A percentile compares a stretch with the other conserved stretches of the same genome.
Evolutionary conservation across 768 basidiomycete species (phyloP).

Genomic region (Russula vinacea): DNA sequence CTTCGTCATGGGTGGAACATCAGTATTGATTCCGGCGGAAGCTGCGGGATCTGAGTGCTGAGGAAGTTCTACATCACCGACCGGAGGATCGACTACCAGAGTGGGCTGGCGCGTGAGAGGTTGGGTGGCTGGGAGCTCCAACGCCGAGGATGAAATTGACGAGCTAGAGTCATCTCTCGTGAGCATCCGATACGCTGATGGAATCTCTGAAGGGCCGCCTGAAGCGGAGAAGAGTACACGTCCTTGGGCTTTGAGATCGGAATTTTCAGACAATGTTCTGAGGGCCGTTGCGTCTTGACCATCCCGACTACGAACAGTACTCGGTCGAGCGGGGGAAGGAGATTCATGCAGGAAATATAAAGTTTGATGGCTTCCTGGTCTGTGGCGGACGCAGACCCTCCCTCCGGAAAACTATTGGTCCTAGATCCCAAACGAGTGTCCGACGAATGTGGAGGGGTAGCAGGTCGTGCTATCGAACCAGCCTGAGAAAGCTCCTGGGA

Average conservation of each 20-base stretch:
- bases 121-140: slow-evolving; percentile 13
- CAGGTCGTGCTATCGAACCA: slow-evolving; percentile 34
- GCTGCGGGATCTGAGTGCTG: slow-evolving; percentile 3
- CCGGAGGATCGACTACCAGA: slow-evolving; percentile 13
- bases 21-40: background rate
- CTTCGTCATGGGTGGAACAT: slow-evolving; percentile 19
- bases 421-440: slow-evolving; percentile 28
- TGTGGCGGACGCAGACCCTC: slow-evolving; percentile 41
- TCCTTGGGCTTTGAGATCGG: slow-evolving; percentile 56
- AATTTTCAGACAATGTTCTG: slow-evolving; percentile 51
- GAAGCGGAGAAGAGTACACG: slow-evolving; percentile 62
- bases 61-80: slow-evolving; percentile 20
- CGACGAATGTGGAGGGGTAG: slow-evolving; percentile 39
- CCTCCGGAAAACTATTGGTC: slow-evolving; percentile 29
- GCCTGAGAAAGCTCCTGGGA: slow-evolving; percentile 43
- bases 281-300: slow-evolving; percentile 54
- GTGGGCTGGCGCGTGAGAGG: slow-evolving; percentile 22
- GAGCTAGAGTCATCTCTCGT: slow-evolving; percentile 39
- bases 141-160: slow-evolving; percentile 38
- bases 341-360: slow-evolving; percentile 84
- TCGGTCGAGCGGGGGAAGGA: slow-evolving; percentile 70
- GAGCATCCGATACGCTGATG: slow-evolving; percentile 25
- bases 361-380: slow-evolving; percentile 85
- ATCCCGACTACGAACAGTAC: slow-evolving; percentile 46
- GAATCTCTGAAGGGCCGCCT: slow-evolving; percentile 28